phyloP scores from a whole-genome alignment of 1,284 basidiomycete genomes.

The Porogramme epimiltina region DNA sequence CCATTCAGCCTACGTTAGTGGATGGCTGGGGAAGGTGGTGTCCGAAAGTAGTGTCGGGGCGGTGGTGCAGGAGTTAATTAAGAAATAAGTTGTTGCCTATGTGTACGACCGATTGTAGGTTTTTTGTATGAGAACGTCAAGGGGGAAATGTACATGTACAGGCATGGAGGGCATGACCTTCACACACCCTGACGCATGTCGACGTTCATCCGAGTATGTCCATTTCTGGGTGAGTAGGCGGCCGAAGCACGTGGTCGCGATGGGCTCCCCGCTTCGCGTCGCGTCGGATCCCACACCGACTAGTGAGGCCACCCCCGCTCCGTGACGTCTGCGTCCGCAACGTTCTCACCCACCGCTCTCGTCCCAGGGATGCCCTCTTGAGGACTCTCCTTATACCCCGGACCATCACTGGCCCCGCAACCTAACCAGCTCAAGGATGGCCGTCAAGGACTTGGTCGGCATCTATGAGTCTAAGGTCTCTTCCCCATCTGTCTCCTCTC shows the following conservation, averaged over 20 bases:
- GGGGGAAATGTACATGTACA: too few relatives aligned
- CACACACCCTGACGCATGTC: too few relatives aligned
- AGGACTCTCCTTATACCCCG: neutral
- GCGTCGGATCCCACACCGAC: slow-evolving; percentile 6
- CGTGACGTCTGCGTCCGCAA: neutral
- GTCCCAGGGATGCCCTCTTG: slow-evolving; percentile 2
- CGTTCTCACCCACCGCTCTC: neutral
- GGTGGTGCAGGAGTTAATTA: slow-evolving; percentile 19
- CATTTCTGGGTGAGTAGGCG: slow-evolving; percentile 7
- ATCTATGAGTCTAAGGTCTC: slow-evolving; percentile 25
- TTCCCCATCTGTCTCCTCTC: slow-evolving; percentile 7
- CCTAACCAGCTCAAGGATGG: slow-evolving; percentile 13
- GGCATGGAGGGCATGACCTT: too few relatives aligned
- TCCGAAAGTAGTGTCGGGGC: slow-evolving; percentile 23
- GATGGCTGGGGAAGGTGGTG: slow-evolving; percentile 12
- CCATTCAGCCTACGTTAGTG: slow-evolving; percentile 3
- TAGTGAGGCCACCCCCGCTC: too few relatives aligned
- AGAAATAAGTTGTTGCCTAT: neutral
- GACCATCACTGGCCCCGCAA: neutral
- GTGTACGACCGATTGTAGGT: too few relatives aligned
- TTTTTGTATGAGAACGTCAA: too few relatives aligned
- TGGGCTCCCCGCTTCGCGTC: neutral
- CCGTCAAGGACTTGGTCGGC: slow-evolving; percentile 34
- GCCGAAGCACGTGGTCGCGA: slow-evolving; percentile 15
- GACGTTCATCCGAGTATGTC: neutral